Conservation (phyloP, 78 protist genomes). For the Dictyostelium discoideum region DNA sequence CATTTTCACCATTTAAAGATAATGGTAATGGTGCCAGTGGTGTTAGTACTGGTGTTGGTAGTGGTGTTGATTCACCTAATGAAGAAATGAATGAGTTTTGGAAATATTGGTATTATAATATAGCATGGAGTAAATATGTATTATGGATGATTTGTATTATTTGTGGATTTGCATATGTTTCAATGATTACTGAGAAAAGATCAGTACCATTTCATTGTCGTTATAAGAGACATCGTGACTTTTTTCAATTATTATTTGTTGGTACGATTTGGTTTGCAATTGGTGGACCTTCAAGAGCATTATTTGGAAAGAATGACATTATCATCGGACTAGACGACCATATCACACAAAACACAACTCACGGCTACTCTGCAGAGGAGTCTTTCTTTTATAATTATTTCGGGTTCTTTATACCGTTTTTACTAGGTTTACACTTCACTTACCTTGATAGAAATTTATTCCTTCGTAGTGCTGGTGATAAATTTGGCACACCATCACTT, state of each 20-base stretch:
- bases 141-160: slow-evolving; percentile 37
- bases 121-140: slow-evolving; percentile 33
- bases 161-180: slow-evolving; percentile 54
- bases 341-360: not conserved
- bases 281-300: slow-evolving; percentile 30
- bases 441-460: slow-evolving; percentile 44
- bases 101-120: slow-evolving; percentile 35
- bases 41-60: not conserved
- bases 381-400: slow-evolving; percentile 46
- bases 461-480: slow-evolving; percentile 56
- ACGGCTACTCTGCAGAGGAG: not conserved
- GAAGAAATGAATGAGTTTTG: not conserved
- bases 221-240: slow-evolving; percentile 61
- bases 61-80: not conserved
- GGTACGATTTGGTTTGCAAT: slow-evolving; percentile 11
- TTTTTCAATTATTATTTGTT: slow-evolving; percentile 35
- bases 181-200: slow-evolving; percentile 55
- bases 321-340: not conserved
- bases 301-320: slow-evolving; percentile 44
- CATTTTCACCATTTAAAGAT: not conserved
- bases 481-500: slow-evolving; percentile 72
- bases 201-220: slow-evolving; percentile 65
- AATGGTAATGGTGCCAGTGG: not conserved
- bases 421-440: slow-evolving; percentile 43
- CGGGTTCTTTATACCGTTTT: slow-evolving; percentile 10